Evolutionary conservation across 2,329 filamentous ascomycete genomes (phyloP).

Genomic region (Amauroascus niger): DNA sequence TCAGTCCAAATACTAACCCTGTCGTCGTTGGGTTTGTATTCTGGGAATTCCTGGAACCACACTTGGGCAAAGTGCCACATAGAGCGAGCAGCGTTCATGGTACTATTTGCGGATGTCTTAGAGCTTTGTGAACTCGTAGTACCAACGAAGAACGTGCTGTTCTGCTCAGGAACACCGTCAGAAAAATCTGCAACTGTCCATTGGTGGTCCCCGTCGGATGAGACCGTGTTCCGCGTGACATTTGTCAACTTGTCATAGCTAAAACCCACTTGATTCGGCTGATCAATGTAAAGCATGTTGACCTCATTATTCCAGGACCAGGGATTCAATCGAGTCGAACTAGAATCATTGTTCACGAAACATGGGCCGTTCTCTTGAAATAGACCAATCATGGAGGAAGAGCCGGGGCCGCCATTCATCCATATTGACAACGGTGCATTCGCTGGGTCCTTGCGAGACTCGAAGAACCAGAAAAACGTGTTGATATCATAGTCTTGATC

Average conservation of each 20-base stretch:
- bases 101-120: slow-evolving; percentile 41
- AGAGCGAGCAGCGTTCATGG: slow-evolving; percentile 45
- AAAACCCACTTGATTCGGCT: slow-evolving; percentile 52
- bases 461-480: slow-evolving; percentile 40
- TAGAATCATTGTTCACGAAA: slow-evolving; percentile 33
- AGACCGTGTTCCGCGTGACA: slow-evolving; percentile 28
- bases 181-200: slow-evolving; percentile 12
- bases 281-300: slow-evolving; percentile 61
- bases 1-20: slow-evolving; percentile 39
- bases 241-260: slow-evolving; percentile 43
- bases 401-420: slow-evolving; percentile 43
- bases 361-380: slow-evolving; percentile 40
- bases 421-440: slow-evolving; percentile 39
- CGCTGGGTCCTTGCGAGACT: slow-evolving; percentile 37
- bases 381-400: slow-evolving; percentile 34
- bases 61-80: slow-evolving; percentile 52
- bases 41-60: slow-evolving; percentile 55
- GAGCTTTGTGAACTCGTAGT: slow-evolving; percentile 42
- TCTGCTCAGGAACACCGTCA: slow-evolving; percentile 34
- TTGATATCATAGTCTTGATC: slow-evolving; percentile 15
- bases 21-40: slow-evolving; percentile 51
- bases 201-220: neutral
- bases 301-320: slow-evolving; percentile 49
- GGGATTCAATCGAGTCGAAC: slow-evolving; percentile 36
- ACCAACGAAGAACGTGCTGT: slow-evolving; percentile 42